Evolutionary conservation across 2,329 filamentous ascomycete genomes (phyloP).

Genomic region (Nectriaceae sp.): DNA sequence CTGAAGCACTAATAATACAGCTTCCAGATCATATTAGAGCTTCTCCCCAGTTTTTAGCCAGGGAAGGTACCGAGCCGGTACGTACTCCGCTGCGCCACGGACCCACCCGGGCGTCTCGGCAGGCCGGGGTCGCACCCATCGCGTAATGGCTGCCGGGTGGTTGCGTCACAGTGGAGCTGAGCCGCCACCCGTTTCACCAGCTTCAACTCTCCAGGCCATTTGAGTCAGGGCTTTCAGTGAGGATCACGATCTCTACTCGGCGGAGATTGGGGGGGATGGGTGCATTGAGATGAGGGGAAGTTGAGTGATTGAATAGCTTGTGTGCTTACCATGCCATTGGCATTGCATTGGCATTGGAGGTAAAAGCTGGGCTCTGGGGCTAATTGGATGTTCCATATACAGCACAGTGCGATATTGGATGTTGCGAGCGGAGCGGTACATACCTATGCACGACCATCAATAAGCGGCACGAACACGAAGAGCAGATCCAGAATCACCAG

Average conservation of each 20-base stretch:
- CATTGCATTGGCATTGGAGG: neutral
- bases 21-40: neutral
- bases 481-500: too few species aligned
- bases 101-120: neutral
- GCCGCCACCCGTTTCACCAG: neutral
- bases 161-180: slow-evolving; percentile 22
- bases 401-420: too few species aligned
- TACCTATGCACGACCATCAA: too few species aligned
- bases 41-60: neutral
- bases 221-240: neutral
- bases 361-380: too few species aligned
- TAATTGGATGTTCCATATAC: too few species aligned
- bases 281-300: slow-evolving; percentile 73
- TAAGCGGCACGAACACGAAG: too few species aligned
- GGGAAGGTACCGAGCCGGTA: neutral
- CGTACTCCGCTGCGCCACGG: neutral
- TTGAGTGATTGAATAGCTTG: slow-evolving; percentile 73
- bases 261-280: too few species aligned
- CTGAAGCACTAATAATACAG: neutral
- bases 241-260: neutral
- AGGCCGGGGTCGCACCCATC: slow-evolving; percentile 4
- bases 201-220: neutral
- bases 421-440: too few species aligned
- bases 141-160: slow-evolving; percentile 17
- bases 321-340: neutral